These are phyloP conservation scores for Cutaneotrichosporon sp. DNA, from an alignment of 1,284 basidiomycete genomes.

Conservation along the genomic window DNA sequence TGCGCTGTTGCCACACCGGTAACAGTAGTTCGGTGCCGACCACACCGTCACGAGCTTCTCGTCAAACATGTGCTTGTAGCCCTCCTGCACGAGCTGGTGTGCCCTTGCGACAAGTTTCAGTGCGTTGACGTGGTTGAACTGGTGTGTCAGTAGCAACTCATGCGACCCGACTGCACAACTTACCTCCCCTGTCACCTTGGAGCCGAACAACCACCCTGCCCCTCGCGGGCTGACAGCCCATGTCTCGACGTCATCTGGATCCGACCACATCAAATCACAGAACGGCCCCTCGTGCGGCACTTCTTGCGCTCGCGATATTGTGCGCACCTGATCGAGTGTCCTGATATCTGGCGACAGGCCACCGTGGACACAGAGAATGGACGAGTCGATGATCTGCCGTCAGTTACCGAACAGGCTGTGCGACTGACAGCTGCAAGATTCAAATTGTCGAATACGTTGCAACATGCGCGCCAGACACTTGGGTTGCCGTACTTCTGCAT, in stretches of 20 bases:
- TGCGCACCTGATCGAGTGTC: slow-evolving; percentile 85
- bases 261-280: slow-evolving; percentile 97
- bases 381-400: slow-evolving; percentile 81
- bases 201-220: slow-evolving; percentile 94
- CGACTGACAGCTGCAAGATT: slow-evolving; percentile 80
- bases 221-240: slow-evolving; percentile 94
- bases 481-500: slow-evolving; percentile 94
- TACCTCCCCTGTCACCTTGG: slow-evolving; percentile 77
- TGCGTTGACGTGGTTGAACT: slow-evolving; percentile 90
- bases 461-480: slow-evolving; percentile 92
- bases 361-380: slow-evolving; percentile 86
- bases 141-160: background rate
- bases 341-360: slow-evolving; percentile 88
- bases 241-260: slow-evolving; percentile 90
- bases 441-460: slow-evolving; percentile 89
- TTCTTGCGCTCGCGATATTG: slow-evolving; percentile 85
- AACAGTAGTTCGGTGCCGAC: slow-evolving; percentile 96
- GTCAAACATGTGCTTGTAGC: slow-evolving; percentile 98
- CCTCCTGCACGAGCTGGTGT: slow-evolving; percentile 93
- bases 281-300: slow-evolving; percentile 97
- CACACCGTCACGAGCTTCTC: slow-evolving; percentile 92
- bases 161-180: slow-evolving; percentile 24
- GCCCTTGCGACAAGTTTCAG: slow-evolving; percentile 81
- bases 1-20: slow-evolving; percentile 75
- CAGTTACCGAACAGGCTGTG: background rate